These are phyloP conservation scores for Xylona heveae DNA, from an alignment of 495 filamentous ascomycete genomes.

Conservation along the genomic window DNA sequence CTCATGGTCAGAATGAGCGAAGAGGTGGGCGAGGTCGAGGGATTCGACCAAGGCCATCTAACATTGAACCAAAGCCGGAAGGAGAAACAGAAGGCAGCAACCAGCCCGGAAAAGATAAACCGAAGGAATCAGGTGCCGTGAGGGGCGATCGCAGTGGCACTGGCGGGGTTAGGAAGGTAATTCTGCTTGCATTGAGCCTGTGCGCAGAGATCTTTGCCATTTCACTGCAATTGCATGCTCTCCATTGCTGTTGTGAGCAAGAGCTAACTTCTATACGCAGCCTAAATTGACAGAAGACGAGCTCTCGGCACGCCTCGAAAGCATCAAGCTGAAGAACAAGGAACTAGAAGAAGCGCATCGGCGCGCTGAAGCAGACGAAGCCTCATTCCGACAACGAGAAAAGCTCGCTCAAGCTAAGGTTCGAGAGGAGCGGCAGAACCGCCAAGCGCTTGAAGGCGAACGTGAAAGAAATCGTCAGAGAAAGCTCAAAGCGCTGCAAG, in stretches of 20 bases:
- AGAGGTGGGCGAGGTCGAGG: conserved; percentile 16
- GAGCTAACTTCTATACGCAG: conserved; percentile 9
- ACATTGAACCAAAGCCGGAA: conserved; percentile 4
- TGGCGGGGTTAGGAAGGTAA: conserved; percentile 32
- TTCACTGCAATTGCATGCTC: not conserved
- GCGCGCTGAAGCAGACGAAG: conserved; percentile 45
- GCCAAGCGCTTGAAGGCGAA: conserved; percentile 43
- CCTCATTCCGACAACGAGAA: conserved; percentile 43
- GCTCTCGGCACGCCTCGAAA: conserved; percentile 33
- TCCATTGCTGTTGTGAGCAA: too few relatives aligned
- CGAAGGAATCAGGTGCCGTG: conserved; percentile 23
- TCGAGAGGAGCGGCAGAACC: conserved; percentile 31
- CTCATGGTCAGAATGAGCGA: conserved; percentile 9
- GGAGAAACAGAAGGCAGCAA: not conserved
- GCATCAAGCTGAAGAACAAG: conserved; percentile 34
- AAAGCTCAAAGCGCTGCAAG: conserved; percentile 42
- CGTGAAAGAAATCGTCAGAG: conserved; percentile 48
- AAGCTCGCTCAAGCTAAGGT: conserved; percentile 29
- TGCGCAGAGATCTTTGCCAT: not conserved
- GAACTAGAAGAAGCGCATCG: conserved; percentile 37
- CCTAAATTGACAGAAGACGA: conserved; percentile 51
- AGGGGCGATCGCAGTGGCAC: conserved; percentile 49
- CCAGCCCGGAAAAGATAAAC: not conserved
- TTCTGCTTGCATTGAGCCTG: not conserved
- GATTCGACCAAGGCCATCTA: conserved; percentile 3